Percentiles rank a stretch among this genome's conserved stretches.
Evolutionary conservation across 2,329 filamentous ascomycete species (phyloP).

Genomic region (Colletotrichum echinochloae): DNA sequence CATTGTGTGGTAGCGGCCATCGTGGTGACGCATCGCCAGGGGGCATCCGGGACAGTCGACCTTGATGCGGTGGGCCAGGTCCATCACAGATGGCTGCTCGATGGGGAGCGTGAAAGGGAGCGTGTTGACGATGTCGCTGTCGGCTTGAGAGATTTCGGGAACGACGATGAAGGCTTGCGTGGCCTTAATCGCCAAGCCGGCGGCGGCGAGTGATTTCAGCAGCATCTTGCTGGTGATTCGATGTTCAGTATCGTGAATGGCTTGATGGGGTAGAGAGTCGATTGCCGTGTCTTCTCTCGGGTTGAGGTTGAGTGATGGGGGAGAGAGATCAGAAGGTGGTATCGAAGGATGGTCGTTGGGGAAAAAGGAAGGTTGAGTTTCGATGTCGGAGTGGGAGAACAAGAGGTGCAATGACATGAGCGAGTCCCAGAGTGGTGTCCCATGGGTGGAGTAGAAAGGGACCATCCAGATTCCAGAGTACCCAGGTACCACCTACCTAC

Average conservation of each 20-base stretch:
- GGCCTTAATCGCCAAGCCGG: conserved; percentile 49
- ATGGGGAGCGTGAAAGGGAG: conserved; percentile 53
- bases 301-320: background rate
- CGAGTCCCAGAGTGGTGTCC: conserved; percentile 4
- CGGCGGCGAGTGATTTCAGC: conserved; percentile 49
- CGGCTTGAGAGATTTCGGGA: conserved; percentile 59
- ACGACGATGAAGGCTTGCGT: conserved; percentile 65
- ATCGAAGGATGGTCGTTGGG: conserved; percentile 2
- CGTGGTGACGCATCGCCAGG: conserved; percentile 48
- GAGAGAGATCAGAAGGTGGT: background rate
- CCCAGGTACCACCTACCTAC: too few relatives aligned
- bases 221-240: conserved; percentile 46
- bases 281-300: background rate
- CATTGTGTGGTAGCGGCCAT: conserved; percentile 45
- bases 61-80: conserved; percentile 56
- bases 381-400: conserved; percentile 21
- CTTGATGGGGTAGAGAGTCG: background rate
- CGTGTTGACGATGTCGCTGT: conserved; percentile 57
- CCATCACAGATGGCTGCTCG: conserved; percentile 44
- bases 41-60: conserved; percentile 68
- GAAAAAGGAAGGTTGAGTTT: conserved; percentile 1
- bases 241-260: background rate
- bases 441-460: conserved; percentile 33
- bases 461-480: conserved; percentile 25
- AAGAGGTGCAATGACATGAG: conserved; percentile 33